phyloP scores from a whole-genome alignment of 306 rosid genomes.

The Argentina anserina region DNA sequence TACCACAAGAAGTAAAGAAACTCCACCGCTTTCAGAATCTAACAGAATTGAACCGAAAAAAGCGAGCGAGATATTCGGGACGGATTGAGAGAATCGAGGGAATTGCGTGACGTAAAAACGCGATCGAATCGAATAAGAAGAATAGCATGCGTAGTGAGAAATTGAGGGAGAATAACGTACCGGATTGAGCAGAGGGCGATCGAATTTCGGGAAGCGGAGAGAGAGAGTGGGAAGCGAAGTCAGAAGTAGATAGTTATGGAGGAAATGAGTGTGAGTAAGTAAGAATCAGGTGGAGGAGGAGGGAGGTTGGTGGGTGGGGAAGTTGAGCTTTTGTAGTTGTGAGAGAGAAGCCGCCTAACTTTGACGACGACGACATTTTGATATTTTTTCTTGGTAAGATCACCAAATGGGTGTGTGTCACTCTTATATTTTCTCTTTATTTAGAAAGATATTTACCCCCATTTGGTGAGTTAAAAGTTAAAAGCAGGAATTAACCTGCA shows the following conservation, averaged over 20 bases:
- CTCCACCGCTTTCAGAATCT: too few relatives aligned
- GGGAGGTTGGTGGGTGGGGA: not conserved
- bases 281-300: not conserved
- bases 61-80: not conserved
- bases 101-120: too few relatives aligned
- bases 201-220: not conserved
- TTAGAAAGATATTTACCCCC: too few relatives aligned
- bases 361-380: not conserved
- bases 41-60: not conserved
- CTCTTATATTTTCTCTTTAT: not conserved
- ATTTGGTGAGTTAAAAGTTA: too few relatives aligned
- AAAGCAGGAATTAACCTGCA: too few relatives aligned
- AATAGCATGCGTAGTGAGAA: not conserved
- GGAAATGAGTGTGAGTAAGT: not conserved
- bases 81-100: too few relatives aligned
- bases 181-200: not conserved
- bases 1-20: too few relatives aligned
- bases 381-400: not conserved
- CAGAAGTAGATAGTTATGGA: not conserved
- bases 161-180: not conserved
- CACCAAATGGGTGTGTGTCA: not conserved
- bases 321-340: not conserved
- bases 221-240: not conserved
- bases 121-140: not conserved
- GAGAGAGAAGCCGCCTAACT: not conserved